Base-by-base conservation (phyloP, 2,329 filamentous ascomycete genomes). In the Talaromyces pinophilus region DNA sequence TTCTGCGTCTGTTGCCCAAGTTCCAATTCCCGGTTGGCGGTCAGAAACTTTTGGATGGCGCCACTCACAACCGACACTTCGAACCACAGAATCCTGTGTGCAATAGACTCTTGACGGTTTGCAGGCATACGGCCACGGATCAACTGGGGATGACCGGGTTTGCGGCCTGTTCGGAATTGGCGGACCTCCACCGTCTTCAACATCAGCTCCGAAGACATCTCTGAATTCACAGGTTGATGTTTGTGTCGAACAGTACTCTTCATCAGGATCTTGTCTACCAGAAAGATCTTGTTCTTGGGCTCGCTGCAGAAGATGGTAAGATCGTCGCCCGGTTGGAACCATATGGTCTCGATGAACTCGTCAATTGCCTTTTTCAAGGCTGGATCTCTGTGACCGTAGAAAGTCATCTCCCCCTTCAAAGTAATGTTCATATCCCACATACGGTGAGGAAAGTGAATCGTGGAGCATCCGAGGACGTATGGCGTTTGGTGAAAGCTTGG, bases 111-210 rank as follows among this genome's bases (percentile, higher is more conserved):
- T 19, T 50, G 6, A 7, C 44, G 42, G 1, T 60, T 48, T 2
- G 42, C 25, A 5, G 60, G 59, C 3, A 78, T 71, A 5, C 74
- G 71, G 15, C 73, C 74, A 42, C 74, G 73, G 35, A 77, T 69
- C 2, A 72, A 68, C 15, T 69, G 67, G 13, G 69, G 68, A 48
- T 77, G 73, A 0, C 67, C 54, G 1, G 66, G 48, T 42, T 69
- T 67, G 40, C 70, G 64, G 10, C 70, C 72, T 46, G 75, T 70
- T 1, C 74, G 48, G 6, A 82, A 71, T 33, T 77, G 75, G 65
- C 81, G 80, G 5, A 76, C 71, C 67, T 82, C 80, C 1, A 71
- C 77, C 13, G 81, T 69, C 66, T 79, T 76, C 1, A 78, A 68
- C 63, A 72, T 73, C 6, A 79, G 64, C 30, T 74, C 70, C 17